Evolutionary conservation across 768 basidiomycete species (phyloP), one percentile per base, ranked within the genome.

Genomic region (Hypholoma fasciculare): DNA sequence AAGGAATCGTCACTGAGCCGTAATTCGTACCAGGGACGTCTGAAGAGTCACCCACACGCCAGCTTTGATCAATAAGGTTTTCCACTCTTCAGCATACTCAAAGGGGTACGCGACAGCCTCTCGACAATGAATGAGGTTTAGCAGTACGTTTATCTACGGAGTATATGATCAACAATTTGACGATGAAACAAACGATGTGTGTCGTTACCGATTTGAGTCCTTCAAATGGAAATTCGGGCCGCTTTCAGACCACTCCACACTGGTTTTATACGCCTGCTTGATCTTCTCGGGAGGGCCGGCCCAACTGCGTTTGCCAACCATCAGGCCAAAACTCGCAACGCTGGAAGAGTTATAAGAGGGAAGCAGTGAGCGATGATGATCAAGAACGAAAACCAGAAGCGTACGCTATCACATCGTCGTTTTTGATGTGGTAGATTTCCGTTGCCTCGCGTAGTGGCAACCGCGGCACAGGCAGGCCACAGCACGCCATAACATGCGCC

Each of bases 41-140:
- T 65, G 60, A 3, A 73, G 50, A 11, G 60, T 53, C 1, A 67
- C 65, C 2, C 59, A 39, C 4, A 71, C 62, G 3, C 67, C 67
- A 8, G 65, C 67, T 6, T 58, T 49, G 11, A 52, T 37, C n/a
- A 76, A 56, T 1, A 53, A 16, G 5, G 49, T 30, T 13, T 56
- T 57, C 3, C 73, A 62, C 2, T 65, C 65, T 40, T 71, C 47
- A 3, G 71, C 61, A 20, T 54, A 36, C 38, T 69, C 63, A 3
- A 62, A 7, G 2, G 66, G 50, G 55, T 76, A 76, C 9, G 67
- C 72, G 26, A 75, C 57, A 56, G 72, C 71, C 7, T 69, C 67
- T 12, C 53, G 47, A 56, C 69, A 70, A 42, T 72, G 69, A 13
- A 76, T 67, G 36, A 76, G 59, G n/a, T 54, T 49, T 11, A 73